These are phyloP conservation scores for Viridothelium virens DNA, from an alignment of 495 filamentous ascomycete species.

Conservation along the genomic window DNA sequence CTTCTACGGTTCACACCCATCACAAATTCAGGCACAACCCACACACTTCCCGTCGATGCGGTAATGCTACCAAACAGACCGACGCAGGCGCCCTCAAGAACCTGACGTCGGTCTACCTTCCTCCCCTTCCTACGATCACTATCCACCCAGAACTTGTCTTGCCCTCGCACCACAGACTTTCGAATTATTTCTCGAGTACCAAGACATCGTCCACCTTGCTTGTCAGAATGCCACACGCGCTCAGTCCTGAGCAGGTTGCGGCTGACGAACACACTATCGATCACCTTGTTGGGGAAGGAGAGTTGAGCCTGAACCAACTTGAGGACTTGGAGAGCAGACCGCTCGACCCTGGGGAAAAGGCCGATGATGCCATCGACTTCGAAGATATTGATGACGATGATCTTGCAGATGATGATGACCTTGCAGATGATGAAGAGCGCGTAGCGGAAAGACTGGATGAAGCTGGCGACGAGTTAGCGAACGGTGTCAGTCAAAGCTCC, in stretches of 20 bases:
- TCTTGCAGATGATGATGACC: slow-evolving; percentile 57
- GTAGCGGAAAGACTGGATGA: not conserved
- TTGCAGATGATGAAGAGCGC: slow-evolving; percentile 13
- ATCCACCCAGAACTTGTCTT: not conserved
- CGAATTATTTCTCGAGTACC: not conserved
- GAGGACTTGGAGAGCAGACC: slow-evolving; percentile 14
- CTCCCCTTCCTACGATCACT: not conserved
- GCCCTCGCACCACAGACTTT: not conserved
- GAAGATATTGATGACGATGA: slow-evolving; percentile 76
- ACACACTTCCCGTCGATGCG: not conserved
- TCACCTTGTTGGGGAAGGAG: slow-evolving; percentile 9
- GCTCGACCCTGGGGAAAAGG: slow-evolving; percentile 61
- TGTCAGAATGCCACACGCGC: slow-evolving; percentile 19
- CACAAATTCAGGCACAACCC: too few species aligned
- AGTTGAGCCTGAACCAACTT: slow-evolving; percentile 5
- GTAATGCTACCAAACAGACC: not conserved
- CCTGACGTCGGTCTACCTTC: not conserved
- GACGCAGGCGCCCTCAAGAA: not conserved
- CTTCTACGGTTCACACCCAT: too few species aligned
- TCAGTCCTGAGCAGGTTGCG: slow-evolving; percentile 15
- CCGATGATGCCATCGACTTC: slow-evolving; percentile 75
- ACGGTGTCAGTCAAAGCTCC: not conserved
- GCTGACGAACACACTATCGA: slow-evolving; percentile 13
- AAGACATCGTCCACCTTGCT: not conserved
- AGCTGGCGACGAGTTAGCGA: slow-evolving; percentile 13